Evolutionary conservation across 768 basidiomycete genomes (phyloP).

Genomic region (Boletus edulis): DNA sequence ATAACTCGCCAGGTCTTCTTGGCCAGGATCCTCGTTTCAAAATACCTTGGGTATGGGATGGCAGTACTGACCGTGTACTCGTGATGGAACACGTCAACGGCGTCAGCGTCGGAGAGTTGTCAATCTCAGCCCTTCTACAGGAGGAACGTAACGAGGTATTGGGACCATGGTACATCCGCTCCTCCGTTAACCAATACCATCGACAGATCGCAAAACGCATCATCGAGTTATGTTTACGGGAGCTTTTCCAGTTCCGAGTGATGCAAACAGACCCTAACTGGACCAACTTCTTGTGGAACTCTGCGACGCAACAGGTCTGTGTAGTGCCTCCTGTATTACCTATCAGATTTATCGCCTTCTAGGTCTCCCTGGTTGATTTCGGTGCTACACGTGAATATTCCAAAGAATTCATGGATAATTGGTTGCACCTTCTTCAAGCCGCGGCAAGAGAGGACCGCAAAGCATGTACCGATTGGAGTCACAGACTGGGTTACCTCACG

Average conservation of each 20-base stretch:
- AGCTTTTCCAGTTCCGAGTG: constrained; percentile 84
- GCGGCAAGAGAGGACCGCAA: constrained; percentile 68
- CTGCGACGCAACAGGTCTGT: constrained; percentile 54
- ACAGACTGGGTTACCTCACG: constrained; percentile 85
- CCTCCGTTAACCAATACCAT: not conserved
- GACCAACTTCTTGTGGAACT: constrained; percentile 95
- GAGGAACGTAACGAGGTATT: constrained; percentile 70
- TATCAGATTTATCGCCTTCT: not conserved
- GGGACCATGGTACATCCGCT: not conserved
- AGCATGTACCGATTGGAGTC: constrained; percentile 69
- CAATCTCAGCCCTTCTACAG: constrained; percentile 54
- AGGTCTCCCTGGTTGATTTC: constrained; percentile 92
- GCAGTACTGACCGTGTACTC: constrained; percentile 78
- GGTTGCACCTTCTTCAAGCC: constrained; percentile 80
- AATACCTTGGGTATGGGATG: constrained; percentile 84
- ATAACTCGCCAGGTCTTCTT: constrained; percentile 48
- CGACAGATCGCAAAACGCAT: constrained; percentile 78
- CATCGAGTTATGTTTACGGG: constrained; percentile 82
- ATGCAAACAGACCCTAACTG: constrained; percentile 99
- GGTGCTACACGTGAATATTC: constrained; percentile 90
- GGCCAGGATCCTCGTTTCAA: constrained; percentile 68
- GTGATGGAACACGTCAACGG: constrained; percentile 89
- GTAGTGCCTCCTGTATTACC: not conserved
- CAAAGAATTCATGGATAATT: constrained; percentile 82
- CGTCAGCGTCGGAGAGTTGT: constrained; percentile 69